Conservation (phyloP, 2,329 filamentous ascomycete genomes). For the Parastagonospora avenae region DNA sequence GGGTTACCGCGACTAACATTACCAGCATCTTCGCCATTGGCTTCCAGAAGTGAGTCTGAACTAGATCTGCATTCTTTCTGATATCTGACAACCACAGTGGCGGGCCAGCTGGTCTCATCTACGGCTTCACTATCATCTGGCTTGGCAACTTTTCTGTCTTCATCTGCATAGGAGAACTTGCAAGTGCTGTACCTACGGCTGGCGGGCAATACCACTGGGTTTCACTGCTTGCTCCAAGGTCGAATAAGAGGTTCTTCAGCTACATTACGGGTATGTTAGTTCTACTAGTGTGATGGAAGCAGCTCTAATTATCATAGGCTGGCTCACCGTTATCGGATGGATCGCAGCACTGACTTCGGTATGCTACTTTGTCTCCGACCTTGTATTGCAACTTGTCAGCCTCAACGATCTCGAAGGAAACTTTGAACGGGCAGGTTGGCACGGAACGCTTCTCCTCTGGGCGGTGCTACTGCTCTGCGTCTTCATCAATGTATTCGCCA, state of each 20-base stretch:
- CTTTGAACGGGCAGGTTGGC: slow-evolving; percentile 53
- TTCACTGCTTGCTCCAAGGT: slow-evolving; percentile 49
- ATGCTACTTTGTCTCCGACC: slow-evolving; percentile 42
- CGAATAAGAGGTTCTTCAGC: slow-evolving; percentile 51
- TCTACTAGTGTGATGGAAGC: not conserved
- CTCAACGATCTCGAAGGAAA: slow-evolving; percentile 47
- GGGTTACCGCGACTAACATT: slow-evolving; percentile 1
- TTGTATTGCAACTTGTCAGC: slow-evolving; percentile 39
- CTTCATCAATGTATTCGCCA: slow-evolving; percentile 55
- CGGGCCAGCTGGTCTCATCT: slow-evolving; percentile 45
- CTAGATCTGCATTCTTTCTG: not conserved
- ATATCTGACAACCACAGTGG: slow-evolving; percentile 26
- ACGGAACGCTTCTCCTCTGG: slow-evolving; percentile 57
- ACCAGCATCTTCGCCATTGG: slow-evolving; percentile 41
- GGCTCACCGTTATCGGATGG: slow-evolving; percentile 53
- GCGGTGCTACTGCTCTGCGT: slow-evolving; percentile 50
- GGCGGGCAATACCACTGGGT: slow-evolving; percentile 52
- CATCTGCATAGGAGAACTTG: slow-evolving; percentile 44
- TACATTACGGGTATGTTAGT: slow-evolving; percentile 47
- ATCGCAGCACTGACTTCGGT: slow-evolving; percentile 47
- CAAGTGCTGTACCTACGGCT: slow-evolving; percentile 45
- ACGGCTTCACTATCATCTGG: slow-evolving; percentile 46
- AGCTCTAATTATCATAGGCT: slow-evolving; percentile 39
- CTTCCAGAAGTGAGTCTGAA: slow-evolving; percentile 38
- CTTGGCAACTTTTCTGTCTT: slow-evolving; percentile 46